Percentiles rank a stretch among this genome's conserved stretches.
phyloP scores from a whole-genome alignment of 768 basidiomycete genomes.

The Suillus subaureus region DNA sequence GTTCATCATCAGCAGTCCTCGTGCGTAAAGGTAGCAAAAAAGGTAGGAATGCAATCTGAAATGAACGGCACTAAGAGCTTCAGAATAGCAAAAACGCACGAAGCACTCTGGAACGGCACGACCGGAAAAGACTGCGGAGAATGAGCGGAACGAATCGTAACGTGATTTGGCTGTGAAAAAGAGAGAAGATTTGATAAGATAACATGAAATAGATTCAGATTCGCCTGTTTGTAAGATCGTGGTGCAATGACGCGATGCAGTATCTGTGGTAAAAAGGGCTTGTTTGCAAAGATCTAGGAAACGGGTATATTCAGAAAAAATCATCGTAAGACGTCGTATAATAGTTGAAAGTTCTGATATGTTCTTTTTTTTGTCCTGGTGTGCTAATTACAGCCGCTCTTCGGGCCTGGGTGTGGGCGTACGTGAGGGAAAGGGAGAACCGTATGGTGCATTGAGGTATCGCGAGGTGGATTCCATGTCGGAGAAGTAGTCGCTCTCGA shows the following conservation, averaged over 20 bases:
- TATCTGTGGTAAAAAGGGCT: slow-evolving; percentile 31
- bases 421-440: slow-evolving; percentile 51
- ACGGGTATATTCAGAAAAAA: slow-evolving; percentile 35
- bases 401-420: slow-evolving; percentile 46
- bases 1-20: slow-evolving; percentile 22
- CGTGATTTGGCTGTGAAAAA: slow-evolving; percentile 26
- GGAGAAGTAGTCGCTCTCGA: slow-evolving; percentile 37
- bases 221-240: slow-evolving; percentile 25
- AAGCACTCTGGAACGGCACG: slow-evolving; percentile 17
- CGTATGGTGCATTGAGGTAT: slow-evolving; percentile 52
- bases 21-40: slow-evolving; percentile 17
- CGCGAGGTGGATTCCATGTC: slow-evolving; percentile 45
- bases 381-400: slow-evolving; percentile 30
- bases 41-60: slow-evolving; percentile 13
- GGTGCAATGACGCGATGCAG: slow-evolving; percentile 32
- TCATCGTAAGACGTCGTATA: slow-evolving; percentile 38
- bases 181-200: slow-evolving; percentile 32
- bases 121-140: slow-evolving; percentile 16
- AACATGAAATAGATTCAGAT: slow-evolving; percentile 37
- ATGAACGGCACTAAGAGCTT: background rate
- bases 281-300: slow-evolving; percentile 36
- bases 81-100: slow-evolving; percentile 29
- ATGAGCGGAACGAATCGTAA: slow-evolving; percentile 22
- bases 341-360: slow-evolving; percentile 24
- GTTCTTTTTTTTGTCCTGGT: slow-evolving; percentile 16